These are phyloP conservation scores for Sporobolomyces roseus DNA, from an alignment of 768 basidiomycete genomes.

Conservation along the genomic window DNA sequence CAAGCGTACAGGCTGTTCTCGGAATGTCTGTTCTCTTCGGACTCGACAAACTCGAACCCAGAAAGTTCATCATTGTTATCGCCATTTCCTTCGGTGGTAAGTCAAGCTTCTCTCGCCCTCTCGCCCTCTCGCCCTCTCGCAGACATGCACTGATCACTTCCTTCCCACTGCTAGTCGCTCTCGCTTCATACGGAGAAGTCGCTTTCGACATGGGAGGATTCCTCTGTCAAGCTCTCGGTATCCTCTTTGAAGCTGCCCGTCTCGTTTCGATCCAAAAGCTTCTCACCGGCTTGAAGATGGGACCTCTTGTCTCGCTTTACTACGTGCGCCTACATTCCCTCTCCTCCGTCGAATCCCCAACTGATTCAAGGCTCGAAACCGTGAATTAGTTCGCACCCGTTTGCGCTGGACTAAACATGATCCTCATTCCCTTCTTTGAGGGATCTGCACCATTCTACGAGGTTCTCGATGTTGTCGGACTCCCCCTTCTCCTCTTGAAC, in stretches of 20 bases:
- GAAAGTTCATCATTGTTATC: constrained; percentile 73
- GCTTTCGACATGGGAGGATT: constrained; percentile 82
- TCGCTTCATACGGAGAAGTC: constrained; percentile 84
- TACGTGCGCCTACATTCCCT: constrained; percentile 58
- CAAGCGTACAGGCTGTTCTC: constrained; percentile 42
- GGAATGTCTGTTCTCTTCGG: constrained; percentile 87
- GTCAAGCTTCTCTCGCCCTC: neutral
- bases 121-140: no score
- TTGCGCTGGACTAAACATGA: constrained; percentile 81
- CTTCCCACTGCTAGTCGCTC: constrained; percentile 56
- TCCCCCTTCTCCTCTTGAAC: constrained; percentile 71
- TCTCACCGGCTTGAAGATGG: constrained; percentile 94
- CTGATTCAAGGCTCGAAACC: no score
- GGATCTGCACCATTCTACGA: constrained; percentile 75
- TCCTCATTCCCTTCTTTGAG: constrained; percentile 85
- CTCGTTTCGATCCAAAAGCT: constrained; percentile 92
- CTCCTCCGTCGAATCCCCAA: neutral
- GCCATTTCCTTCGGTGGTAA: constrained; percentile 78
- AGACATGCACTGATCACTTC: no score
- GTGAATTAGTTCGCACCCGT: constrained; percentile 50
- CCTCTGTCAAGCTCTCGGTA: constrained; percentile 77
- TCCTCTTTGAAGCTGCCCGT: constrained; percentile 85
- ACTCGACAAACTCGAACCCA: constrained; percentile 78
- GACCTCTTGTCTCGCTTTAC: constrained; percentile 83
- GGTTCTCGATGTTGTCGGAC: constrained; percentile 62